Conservation (phyloP, 2,329 filamentous ascomycete genomes). For the Xylaria multiplex region DNA sequence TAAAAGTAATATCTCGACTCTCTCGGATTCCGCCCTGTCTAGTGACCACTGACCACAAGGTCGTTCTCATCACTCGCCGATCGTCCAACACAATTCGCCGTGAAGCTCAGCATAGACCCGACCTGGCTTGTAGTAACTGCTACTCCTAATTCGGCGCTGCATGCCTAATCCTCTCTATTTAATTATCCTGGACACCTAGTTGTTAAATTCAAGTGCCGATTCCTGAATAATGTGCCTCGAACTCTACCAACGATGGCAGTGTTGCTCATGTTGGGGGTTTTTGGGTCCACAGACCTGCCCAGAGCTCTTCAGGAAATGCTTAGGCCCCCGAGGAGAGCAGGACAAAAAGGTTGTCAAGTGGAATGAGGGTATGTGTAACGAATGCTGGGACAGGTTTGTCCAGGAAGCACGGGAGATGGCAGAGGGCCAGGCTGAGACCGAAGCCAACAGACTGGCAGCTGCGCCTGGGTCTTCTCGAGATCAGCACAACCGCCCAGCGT, state of each 20-base stretch:
- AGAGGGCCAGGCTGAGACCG: slow-evolving; percentile 39
- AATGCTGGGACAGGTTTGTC: slow-evolving; percentile 49
- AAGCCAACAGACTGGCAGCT: slow-evolving; percentile 24
- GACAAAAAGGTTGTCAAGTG: slow-evolving; percentile 49
- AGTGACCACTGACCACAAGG: neutral
- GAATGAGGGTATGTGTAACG: slow-evolving; percentile 50
- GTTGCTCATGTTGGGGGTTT: slow-evolving; percentile 49
- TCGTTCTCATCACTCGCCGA: neutral
- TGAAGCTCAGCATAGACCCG: neutral
- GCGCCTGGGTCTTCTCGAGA: slow-evolving; percentile 37
- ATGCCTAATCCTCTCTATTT: neutral
- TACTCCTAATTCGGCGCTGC: neutral
- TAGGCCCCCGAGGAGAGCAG: slow-evolving; percentile 48
- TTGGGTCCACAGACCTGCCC: slow-evolving; percentile 46
- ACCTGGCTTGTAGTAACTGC: neutral
- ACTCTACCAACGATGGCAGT: slow-evolving; percentile 49
- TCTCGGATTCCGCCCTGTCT: neutral
- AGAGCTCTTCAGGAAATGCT: slow-evolving; percentile 48
- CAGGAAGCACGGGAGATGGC: slow-evolving; percentile 49
- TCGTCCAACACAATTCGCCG: slow-evolving; percentile 7
- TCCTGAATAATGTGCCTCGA: slow-evolving; percentile 47
- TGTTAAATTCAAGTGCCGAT: neutral
- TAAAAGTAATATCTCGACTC: slow-evolving; percentile 8
- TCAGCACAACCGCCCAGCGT: slow-evolving; percentile 22
- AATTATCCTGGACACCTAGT: neutral